Evolutionary conservation across 2,329 filamentous ascomycete species (phyloP), one percentile per base, ranked within the genome.

Genomic region (Scedosporium dehoogii): DNA sequence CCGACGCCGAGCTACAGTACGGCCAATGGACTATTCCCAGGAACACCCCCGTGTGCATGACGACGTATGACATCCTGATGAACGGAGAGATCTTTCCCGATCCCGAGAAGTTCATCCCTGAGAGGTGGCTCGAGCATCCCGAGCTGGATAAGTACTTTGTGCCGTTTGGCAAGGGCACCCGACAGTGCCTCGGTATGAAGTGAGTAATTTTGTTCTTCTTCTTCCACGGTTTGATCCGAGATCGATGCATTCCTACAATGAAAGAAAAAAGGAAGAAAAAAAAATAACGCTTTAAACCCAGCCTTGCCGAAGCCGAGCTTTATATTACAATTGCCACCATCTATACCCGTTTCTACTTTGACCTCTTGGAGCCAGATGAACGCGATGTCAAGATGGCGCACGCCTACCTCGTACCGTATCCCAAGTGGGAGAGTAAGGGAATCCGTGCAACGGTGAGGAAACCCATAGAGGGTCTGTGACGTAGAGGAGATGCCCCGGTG

Each of bases 31-130:
- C 66, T 1, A 73, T 76, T 23, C 73, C 71, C 6, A 60, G 65
- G 0, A 65, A 68, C 6, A 71, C 69, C 0, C 71, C 75, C 0
- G 69, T 79, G 3, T 69, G 73, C 27, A 75, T 76, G 73, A 73
- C 73, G 2, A 69, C 70, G 14, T 68, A 72, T 21, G 65, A 64
- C 21, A 62, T 71, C 55, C 67, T 69, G 46, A 68, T 62, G 23
- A 67, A 72, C 51, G 64, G 68, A 16, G 7, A 21, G 1, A 44
- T 71, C 1, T 73, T 67, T 60, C 67, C 68, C 0, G 57, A 64
- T 0, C 68, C 70, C 2, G n/a, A 57, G 3, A 18, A 55, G 14
- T 73, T 73, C 23, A 46, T 63, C 1, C 71, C 70, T 16, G 70
- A 71, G 38, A 65, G 71, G 2, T 73, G 69, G 70, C 29, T 65